Evolutionary conservation across 768 basidiomycete species (phyloP), one percentile per base, ranked within the genome.

Genomic region (Podaxis mareebaensis): DNA sequence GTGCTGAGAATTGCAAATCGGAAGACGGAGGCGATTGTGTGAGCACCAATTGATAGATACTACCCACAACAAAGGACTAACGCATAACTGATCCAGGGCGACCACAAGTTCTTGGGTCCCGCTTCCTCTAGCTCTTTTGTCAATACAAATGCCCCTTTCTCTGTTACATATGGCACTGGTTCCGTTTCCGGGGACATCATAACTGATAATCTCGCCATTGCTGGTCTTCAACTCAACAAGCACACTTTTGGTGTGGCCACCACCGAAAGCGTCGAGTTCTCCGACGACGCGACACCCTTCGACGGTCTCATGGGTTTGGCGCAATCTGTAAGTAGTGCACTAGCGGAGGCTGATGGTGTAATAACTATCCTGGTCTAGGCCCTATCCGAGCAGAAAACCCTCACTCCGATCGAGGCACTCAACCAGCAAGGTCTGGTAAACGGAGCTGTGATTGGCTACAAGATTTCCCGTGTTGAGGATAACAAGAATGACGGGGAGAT

Each of bases 381-480:
- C 8, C 78, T 95, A 56, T 93, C 92, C 22, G 68, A 90, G 64
- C 86, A 95, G 72, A 66, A 77, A 49, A 82, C 83, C 2, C 74
- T 74, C 8, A 95, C 93, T 0, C 91, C 91, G 7, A 82, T 91
- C 44, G 92, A 95, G 74, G 74, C 89, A 0, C 79, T 95, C 33
- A 86, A 85, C 1, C 62, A 76, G 22, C 77, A 76, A 5, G 85
- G 85, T 36, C 75, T 85, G 60, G 87, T 95, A 61, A 66, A 76
- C n/a, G 79, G 81, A 6, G 82, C 91, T 1, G 88, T 95, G 69
- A 84, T 86, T 11, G 91, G 91, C 7, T 94, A 84, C 84, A 93
- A 91, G 78, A 86, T 96, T 60, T 81, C 91, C 1, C 90, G 94
- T 63, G 76, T 90, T 38, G 79, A 83, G 7, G 92, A 94, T 70